Percentiles rank a stretch among this genome's conserved stretches.
Evolutionary conservation across 2,329 filamentous ascomycete species (phyloP).

Genomic region (Penicillium janthinellum): DNA sequence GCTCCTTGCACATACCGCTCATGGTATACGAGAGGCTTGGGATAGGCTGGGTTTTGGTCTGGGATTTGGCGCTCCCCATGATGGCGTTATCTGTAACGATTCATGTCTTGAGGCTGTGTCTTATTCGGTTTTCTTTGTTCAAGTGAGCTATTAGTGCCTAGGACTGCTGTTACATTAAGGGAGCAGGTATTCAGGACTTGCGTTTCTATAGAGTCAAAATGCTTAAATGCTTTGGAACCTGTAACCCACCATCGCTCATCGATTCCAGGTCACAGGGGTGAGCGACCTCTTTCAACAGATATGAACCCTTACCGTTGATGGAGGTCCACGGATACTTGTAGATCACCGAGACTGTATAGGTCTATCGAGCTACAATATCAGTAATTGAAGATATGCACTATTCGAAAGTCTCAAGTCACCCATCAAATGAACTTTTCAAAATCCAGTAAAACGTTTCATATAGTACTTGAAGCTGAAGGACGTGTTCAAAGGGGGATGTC

Average conservation of each 20-base stretch:
- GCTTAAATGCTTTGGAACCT: background rate
- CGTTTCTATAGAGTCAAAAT: slow-evolving; percentile 4
- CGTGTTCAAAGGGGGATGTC: slow-evolving; percentile 6
- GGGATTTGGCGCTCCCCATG: background rate
- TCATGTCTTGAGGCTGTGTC: background rate
- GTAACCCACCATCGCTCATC: slow-evolving; percentile 9
- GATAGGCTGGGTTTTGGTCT: slow-evolving; percentile 3
- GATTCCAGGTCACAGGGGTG: background rate
- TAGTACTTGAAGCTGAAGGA: background rate
- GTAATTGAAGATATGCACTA: background rate
- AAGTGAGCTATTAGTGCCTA: slow-evolving; percentile 7
- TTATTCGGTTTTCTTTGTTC: background rate
- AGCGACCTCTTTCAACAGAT: background rate
- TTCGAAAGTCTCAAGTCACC: background rate
- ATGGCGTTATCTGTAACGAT: background rate
- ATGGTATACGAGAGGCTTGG: background rate
- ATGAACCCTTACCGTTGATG: background rate
- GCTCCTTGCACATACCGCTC: slow-evolving; percentile 1
- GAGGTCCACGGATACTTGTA: no score
- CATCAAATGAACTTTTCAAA: background rate
- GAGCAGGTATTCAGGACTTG: slow-evolving; percentile 9
- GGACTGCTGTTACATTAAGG: slow-evolving; percentile 20
- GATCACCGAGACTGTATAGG: background rate
- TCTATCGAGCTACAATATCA: background rate
- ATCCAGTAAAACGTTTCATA: slow-evolving; percentile 4